Evolutionary conservation across 2,329 filamentous ascomycete genomes (phyloP).

Genomic region (Cytospora piceae): DNA sequence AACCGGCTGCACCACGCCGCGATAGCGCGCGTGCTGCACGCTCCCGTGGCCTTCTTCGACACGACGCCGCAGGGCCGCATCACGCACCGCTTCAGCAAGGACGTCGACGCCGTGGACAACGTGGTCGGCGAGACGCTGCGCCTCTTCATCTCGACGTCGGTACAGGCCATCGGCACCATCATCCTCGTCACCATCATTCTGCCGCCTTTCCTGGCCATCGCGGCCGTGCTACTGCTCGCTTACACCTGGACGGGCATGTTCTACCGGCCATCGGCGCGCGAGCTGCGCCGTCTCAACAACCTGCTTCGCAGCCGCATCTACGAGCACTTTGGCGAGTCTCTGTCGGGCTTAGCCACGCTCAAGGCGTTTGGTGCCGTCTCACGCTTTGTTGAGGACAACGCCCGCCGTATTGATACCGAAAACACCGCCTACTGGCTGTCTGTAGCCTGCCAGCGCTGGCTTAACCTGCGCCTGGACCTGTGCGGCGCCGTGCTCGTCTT

Average conservation of each 20-base stretch:
- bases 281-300: conserved; percentile 70
- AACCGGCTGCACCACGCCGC: conserved; percentile 58
- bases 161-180: conserved; percentile 65
- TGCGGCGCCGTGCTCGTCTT: conserved; percentile 66
- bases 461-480: conserved; percentile 63
- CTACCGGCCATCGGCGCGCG: conserved; percentile 68
- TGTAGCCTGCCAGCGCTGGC: conserved; percentile 70
- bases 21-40: conserved; percentile 17
- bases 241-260: conserved; percentile 67
- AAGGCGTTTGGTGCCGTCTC: conserved; percentile 65
- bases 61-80: conserved; percentile 71
- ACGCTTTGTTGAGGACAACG: conserved; percentile 57
- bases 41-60: conserved; percentile 56
- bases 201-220: conserved; percentile 67
- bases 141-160: conserved; percentile 67
- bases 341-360: conserved; percentile 51
- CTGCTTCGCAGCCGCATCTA: conserved; percentile 67
- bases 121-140: conserved; percentile 66
- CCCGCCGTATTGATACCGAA: conserved; percentile 64
- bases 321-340: conserved; percentile 67
- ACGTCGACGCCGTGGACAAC: conserved; percentile 72
- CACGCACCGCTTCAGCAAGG: conserved; percentile 71
- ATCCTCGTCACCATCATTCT: conserved; percentile 67
- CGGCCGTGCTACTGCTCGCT: conserved; percentile 62
- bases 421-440: conserved; percentile 70